Evolutionary conservation across 140 eudicot genomes (phyloP), one percentile per base, ranked within the genome.

Genomic region (Cichorium intybus): DNA sequence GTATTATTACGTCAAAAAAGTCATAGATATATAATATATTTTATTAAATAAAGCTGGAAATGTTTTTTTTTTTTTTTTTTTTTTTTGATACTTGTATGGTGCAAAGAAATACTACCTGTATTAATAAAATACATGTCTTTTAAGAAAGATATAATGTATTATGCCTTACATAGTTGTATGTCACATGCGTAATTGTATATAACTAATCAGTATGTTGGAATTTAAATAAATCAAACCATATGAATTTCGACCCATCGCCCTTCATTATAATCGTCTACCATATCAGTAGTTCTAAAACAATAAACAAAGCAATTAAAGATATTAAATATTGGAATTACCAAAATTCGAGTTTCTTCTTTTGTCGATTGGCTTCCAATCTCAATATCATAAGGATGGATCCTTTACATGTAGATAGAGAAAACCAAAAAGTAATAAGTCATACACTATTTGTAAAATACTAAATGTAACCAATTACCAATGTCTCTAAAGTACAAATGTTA

Each of bases 1-100:
- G 76, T 71, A 71, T 61, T 60, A 60, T 71, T 71, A 60, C 51
- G 33, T 58, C 35, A 33, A 59, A 56, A 56, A 70, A 70, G 69
- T 49, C 27, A 45, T 59, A n/a, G 61, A 17, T 35, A 23, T 28
- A 28, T 28, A 27, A 39, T 27, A 46, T 58, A 18, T 68, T 56
- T 56, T 43, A 6, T 17, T 22, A 55, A 8, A 68, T 68, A 56
- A 26, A 56, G 43, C 9, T 55, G 41, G 27, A 56, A 15, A 57
- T 56, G 12, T 21, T 20, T n/a, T 20, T 11, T 46, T 57, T 14
- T 46, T n/a, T n/a, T 2, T 46, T 57, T 14, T 46, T n/a, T n/a
- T 2, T 26, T 26, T 26, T 26, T 26, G 3, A 34, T 52, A 51
- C 20, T 45, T 45, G 31, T 27, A 29, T 69, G 16, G 39, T 22